Percentiles rank a stretch among this genome's conserved stretches.
These are phyloP conservation scores for Pisolithus sp. DNA, from an alignment of 768 basidiomycete species.

Conservation along the genomic window DNA sequence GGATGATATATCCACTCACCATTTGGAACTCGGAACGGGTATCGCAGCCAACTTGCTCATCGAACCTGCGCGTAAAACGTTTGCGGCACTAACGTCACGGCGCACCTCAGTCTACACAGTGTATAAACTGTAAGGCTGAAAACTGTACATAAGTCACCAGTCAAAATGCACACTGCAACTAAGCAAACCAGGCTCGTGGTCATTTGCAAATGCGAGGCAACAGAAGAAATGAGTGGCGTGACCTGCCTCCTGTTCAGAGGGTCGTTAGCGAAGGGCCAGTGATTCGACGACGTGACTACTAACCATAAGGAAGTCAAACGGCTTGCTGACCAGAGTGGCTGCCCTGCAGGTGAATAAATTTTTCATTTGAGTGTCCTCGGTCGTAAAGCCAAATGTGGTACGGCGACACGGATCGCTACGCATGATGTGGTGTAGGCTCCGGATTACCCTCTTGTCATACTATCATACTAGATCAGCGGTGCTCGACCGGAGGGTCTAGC, in stretches of 20 bases:
- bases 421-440: neutral
- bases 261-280: neutral
- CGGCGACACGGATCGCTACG: neutral
- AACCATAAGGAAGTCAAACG: neutral
- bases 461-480: neutral
- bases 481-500: too few species aligned
- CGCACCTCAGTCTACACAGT: too few species aligned
- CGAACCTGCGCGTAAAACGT: too few species aligned
- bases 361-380: neutral
- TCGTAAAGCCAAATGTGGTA: neutral
- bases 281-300: neutral
- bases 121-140: too few species aligned
- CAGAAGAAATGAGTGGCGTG: too few species aligned
- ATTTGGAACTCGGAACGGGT: too few species aligned
- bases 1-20: too few species aligned
- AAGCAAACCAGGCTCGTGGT: neutral
- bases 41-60: too few species aligned
- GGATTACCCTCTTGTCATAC: neutral
- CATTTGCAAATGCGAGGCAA: too few species aligned
- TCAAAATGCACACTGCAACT: neutral
- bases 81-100: too few species aligned
- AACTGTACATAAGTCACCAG: neutral
- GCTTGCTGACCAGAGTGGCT: neutral
- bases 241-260: neutral
- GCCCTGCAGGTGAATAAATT: neutral